A percentile compares a stretch with the other conserved stretches of the same genome.
Conservation (phyloP, 139 green algal species). For the Chlamydomonas urium region DNA sequence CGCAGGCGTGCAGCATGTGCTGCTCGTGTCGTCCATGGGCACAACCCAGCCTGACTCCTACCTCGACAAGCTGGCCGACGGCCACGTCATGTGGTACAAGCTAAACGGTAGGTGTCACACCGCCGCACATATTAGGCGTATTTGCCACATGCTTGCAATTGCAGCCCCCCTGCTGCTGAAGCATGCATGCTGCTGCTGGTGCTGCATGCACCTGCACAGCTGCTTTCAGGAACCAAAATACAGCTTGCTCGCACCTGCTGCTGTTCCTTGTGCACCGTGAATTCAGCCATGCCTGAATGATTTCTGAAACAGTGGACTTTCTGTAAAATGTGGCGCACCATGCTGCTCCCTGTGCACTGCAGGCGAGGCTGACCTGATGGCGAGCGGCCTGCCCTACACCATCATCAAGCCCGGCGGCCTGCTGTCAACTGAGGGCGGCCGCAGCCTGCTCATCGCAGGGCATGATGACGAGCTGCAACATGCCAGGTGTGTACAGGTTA, state of each 20-base stretch:
- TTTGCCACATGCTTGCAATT: too few relatives aligned
- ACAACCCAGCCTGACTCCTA: constrained; percentile 12
- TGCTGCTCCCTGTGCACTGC: too few relatives aligned
- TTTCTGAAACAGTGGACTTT: too few relatives aligned
- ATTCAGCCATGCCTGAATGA: too few relatives aligned
- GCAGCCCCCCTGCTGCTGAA: too few relatives aligned
- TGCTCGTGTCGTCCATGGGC: constrained; percentile 12
- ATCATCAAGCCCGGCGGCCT: constrained; percentile 12
- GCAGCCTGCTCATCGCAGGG: neutral
- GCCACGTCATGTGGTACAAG: constrained; percentile 13
- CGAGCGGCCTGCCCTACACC: neutral
- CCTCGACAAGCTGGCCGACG: constrained; percentile 15
- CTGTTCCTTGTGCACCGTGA: too few relatives aligned
- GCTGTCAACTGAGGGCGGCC: constrained; percentile 2
- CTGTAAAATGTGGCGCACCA: too few relatives aligned
- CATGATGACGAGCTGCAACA: constrained; percentile 1
- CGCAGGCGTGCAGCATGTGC: constrained; percentile 7
- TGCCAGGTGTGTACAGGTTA: constrained; percentile 10
- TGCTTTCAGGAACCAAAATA: too few relatives aligned
- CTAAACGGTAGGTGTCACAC: constrained; percentile 5
- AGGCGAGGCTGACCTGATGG: constrained; percentile 14
- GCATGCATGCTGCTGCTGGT: too few relatives aligned
- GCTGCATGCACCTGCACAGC: too few relatives aligned
- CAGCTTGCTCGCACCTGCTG: too few relatives aligned
- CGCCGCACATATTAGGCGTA: too few relatives aligned